A percentile compares a stretch with the other conserved stretches of the same genome.
Conservation (phyloP, 2,329 filamentous ascomycete genomes). For the Claviceps sorghi region DNA sequence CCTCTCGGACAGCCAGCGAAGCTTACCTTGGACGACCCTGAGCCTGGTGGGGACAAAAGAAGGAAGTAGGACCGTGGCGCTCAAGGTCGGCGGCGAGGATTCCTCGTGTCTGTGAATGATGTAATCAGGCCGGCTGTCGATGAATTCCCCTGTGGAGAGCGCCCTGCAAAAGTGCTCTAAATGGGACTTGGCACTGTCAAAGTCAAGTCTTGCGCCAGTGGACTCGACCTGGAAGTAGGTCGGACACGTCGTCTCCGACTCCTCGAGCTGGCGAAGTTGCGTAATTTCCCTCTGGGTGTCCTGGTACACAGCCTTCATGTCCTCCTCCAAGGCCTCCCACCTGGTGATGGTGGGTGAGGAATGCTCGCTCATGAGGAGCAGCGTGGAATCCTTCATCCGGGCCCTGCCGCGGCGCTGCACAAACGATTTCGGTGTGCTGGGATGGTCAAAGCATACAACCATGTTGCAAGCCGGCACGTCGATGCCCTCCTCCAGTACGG, state of each 20-base stretch:
- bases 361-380: constrained; percentile 31
- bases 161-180: constrained; percentile 67
- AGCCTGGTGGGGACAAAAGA: constrained; percentile 43
- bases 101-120: constrained; percentile 29
- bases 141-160: constrained; percentile 42
- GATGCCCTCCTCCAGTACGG: constrained; percentile 53
- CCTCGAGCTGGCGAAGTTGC: constrained; percentile 33
- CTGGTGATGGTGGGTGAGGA: constrained; percentile 19
- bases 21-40: constrained; percentile 12
- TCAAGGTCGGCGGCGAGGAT: constrained; percentile 19
- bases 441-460: constrained; percentile 41
- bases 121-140: constrained; percentile 56
- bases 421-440: constrained; percentile 38
- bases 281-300: constrained; percentile 42
- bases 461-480: constrained; percentile 51
- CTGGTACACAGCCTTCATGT: constrained; percentile 59
- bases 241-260: constrained; percentile 15
- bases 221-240: constrained; percentile 22
- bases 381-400: constrained; percentile 33
- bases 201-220: constrained; percentile 50
- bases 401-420: constrained; percentile 43
- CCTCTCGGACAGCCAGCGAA: constrained; percentile 53
- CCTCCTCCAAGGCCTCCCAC: constrained; percentile 54
- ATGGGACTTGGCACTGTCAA: constrained; percentile 61
- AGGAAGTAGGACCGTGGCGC: constrained; percentile 56